Evolutionary conservation across 495 filamentous ascomycete species (phyloP).

Genomic region (Penicillium silybi): DNA sequence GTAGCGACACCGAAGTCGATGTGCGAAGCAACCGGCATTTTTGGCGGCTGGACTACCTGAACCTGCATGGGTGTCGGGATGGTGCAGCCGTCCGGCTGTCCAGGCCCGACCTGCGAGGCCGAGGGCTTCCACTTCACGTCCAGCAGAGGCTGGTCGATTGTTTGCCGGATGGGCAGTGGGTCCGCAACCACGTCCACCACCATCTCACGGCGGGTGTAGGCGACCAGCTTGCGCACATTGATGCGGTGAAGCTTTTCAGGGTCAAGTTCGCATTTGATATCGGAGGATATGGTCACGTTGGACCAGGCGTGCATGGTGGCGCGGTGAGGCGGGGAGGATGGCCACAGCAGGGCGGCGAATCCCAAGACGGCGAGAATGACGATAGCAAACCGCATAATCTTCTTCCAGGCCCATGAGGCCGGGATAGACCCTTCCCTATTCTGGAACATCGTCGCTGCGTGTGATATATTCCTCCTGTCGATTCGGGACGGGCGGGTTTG

Average conservation of each 20-base stretch:
- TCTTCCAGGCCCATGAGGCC: conserved; percentile 37
- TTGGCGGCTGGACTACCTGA: conserved; percentile 28
- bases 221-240: conserved; percentile 27
- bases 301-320: conserved; percentile 16
- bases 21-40: conserved; percentile 44
- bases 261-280: conserved; percentile 34
- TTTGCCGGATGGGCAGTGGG: conserved; percentile 29
- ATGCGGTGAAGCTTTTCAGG: conserved; percentile 25
- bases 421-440: conserved; percentile 24
- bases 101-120: background rate
- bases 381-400: conserved; percentile 25
- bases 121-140: conserved; percentile 4
- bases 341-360: conserved; percentile 28
- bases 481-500: background rate
- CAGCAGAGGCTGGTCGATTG: conserved; percentile 32
- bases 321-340: conserved; percentile 14
- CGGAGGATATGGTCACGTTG: conserved; percentile 36
- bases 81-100: conserved; percentile 31
- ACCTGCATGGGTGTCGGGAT: conserved; percentile 32
- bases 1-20: conserved; percentile 62
- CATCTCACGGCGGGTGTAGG: conserved; percentile 44
- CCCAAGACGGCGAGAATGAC: conserved; percentile 17
- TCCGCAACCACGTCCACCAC: conserved; percentile 27
- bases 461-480: background rate
- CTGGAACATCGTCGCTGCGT: conserved; percentile 25